Evolutionary conservation across 2,329 filamentous ascomycete genomes (phyloP).

Genomic region (Lecanicillium sp.): DNA sequence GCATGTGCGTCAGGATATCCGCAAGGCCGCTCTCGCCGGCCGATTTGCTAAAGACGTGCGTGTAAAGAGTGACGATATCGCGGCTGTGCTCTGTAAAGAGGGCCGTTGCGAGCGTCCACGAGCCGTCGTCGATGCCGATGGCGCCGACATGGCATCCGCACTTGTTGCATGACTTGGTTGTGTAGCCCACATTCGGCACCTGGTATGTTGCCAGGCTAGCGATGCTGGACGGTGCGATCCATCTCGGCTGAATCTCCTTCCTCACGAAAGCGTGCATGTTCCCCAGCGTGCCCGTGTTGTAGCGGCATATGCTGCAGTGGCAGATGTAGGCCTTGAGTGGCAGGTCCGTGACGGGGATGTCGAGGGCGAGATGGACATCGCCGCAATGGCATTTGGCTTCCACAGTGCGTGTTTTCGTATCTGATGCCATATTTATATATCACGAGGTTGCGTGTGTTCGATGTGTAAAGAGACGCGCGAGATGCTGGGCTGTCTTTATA

Average conservation of each 20-base stretch:
- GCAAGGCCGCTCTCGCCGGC: conserved; percentile 32
- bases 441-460: background rate
- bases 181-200: conserved; percentile 23
- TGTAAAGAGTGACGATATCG: conserved; percentile 28
- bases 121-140: conserved; percentile 24
- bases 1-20: conserved; percentile 29
- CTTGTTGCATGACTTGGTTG: conserved; percentile 38
- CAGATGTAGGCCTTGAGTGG: conserved; percentile 39
- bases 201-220: conserved; percentile 32
- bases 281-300: conserved; percentile 35
- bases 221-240: conserved; percentile 34
- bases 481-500: conserved; percentile 1
- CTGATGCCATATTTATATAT: background rate
- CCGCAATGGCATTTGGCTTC: conserved; percentile 41
- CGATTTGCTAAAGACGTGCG: conserved; percentile 32
- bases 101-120: conserved; percentile 35
- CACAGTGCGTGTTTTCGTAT: conserved; percentile 20
- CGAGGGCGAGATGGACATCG: conserved; percentile 36
- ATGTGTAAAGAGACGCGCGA: background rate
- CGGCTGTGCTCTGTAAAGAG: conserved; percentile 34
- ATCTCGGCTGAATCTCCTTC: conserved; percentile 28
- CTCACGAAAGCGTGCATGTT: conserved; percentile 37
- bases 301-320: conserved; percentile 41
- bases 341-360: conserved; percentile 31
- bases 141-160: conserved; percentile 42